Percentiles rank a stretch among this genome's conserved stretches.
Conservation (phyloP, 2,329 filamentous ascomycete genomes). For the Teratosphaeria pseudoeucalypti region DNA sequence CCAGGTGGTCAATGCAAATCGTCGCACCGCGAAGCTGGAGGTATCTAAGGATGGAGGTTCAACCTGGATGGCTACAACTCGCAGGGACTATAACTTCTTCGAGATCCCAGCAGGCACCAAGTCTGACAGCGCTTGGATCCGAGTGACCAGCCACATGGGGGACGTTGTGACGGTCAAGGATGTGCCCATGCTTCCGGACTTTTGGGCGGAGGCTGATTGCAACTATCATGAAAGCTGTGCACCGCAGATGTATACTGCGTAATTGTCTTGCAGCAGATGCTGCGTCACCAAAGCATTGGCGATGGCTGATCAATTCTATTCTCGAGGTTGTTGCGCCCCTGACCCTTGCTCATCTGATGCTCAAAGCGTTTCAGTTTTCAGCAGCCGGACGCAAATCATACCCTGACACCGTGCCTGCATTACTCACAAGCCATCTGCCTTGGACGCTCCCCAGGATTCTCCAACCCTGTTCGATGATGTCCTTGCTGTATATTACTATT, state of each 20-base stretch:
- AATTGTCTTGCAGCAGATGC: no score
- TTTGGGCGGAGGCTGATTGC: slow-evolving; percentile 7
- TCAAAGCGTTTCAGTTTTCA: no score
- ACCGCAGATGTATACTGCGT: neutral
- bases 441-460: neutral
- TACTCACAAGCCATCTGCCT: neutral
- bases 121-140: slow-evolving; percentile 9
- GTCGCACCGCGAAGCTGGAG: slow-evolving; percentile 46
- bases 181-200: slow-evolving; percentile 10
- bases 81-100: slow-evolving; percentile 33
- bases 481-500: neutral
- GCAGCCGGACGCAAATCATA: neutral
- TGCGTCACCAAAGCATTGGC: no score
- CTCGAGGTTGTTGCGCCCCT: no score
- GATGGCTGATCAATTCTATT: no score
- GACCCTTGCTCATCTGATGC: no score
- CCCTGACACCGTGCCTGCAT: neutral
- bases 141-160: slow-evolving; percentile 9
- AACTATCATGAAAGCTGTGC: slow-evolving; percentile 11
- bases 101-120: slow-evolving; percentile 10
- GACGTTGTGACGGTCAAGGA: slow-evolving; percentile 12
- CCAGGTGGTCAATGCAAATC: slow-evolving; percentile 51
- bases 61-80: slow-evolving; percentile 47
- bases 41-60: slow-evolving; percentile 50
- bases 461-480: neutral